These are phyloP conservation scores for Bacidia rubella DNA, from an alignment of 495 filamentous ascomycete genomes.

Conservation along the genomic window DNA sequence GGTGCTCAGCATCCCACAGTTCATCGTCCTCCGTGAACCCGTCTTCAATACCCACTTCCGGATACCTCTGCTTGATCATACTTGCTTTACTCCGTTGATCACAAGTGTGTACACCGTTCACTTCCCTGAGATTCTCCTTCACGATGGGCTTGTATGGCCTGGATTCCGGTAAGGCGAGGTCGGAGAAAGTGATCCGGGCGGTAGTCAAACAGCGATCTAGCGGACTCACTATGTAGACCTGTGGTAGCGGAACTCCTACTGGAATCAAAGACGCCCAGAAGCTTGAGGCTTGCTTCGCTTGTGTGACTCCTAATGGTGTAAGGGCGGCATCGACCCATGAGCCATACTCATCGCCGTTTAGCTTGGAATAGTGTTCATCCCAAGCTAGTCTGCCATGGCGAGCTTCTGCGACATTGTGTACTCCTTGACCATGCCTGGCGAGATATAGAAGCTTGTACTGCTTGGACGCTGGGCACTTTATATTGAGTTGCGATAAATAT, in stretches of 20 bases:
- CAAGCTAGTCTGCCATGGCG: slow-evolving; percentile 55
- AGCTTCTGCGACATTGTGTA: slow-evolving; percentile 51
- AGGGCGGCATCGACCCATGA: slow-evolving; percentile 62
- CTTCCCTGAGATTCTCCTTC: slow-evolving; percentile 61
- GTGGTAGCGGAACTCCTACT: slow-evolving; percentile 46
- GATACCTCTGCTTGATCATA: slow-evolving; percentile 44
- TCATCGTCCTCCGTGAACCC: slow-evolving; percentile 50
- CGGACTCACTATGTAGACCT: slow-evolving; percentile 56
- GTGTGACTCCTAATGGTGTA: slow-evolving; percentile 42
- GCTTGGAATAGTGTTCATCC: slow-evolving; percentile 54
- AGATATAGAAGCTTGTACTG: slow-evolving; percentile 58
- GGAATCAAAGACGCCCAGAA: slow-evolving; percentile 47
- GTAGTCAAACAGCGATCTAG: slow-evolving; percentile 55
- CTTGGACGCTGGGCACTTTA: slow-evolving; percentile 27
- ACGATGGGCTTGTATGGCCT: slow-evolving; percentile 45
- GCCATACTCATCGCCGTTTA: slow-evolving; percentile 40
- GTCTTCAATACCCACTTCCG: slow-evolving; percentile 44
- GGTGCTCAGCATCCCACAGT: slow-evolving; percentile 42
- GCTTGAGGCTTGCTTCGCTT: slow-evolving; percentile 46
- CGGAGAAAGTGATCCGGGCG: slow-evolving; percentile 44
- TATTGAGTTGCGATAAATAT: slow-evolving; percentile 42
- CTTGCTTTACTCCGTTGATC: slow-evolving; percentile 48
- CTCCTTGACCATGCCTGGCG: slow-evolving; percentile 59
- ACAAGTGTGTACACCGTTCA: slow-evolving; percentile 65
- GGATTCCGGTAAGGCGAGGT: slow-evolving; percentile 34